Evolutionary conservation across 1,284 basidiomycete genomes (phyloP).

Genomic region (Schizopora paradoxa): DNA sequence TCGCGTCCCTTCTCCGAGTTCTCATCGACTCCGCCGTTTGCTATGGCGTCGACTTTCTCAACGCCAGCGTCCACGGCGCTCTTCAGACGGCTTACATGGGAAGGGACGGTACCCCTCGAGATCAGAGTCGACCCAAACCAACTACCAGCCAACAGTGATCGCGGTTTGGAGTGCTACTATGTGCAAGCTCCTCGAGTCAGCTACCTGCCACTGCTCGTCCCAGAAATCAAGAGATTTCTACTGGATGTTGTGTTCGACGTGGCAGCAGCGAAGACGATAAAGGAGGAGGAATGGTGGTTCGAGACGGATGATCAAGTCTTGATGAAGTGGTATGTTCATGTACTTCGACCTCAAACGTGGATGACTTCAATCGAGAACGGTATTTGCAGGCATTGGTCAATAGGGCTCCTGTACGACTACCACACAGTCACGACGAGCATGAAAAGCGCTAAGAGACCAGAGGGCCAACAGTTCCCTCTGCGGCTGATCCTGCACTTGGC

Average conservation of each 20-base stretch:
- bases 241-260: slow-evolving; percentile 89
- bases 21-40: too few species aligned
- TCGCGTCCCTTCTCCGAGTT: too few species aligned
- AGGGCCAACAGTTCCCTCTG: slow-evolving; percentile 53
- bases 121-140: slow-evolving; percentile 81
- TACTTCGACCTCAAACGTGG: neutral
- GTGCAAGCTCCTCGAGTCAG: slow-evolving; percentile 83
- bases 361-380: neutral
- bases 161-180: slow-evolving; percentile 81
- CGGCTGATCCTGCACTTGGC: slow-evolving; percentile 80
- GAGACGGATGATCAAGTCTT: slow-evolving; percentile 71
- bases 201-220: slow-evolving; percentile 86
- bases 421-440: slow-evolving; percentile 58
- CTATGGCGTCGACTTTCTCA: slow-evolving; percentile 46
- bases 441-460: slow-evolving; percentile 37
- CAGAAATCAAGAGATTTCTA: slow-evolving; percentile 80
- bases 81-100: slow-evolving; percentile 78
- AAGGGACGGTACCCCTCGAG: slow-evolving; percentile 81
- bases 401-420: slow-evolving; percentile 88
- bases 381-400: slow-evolving; percentile 85
- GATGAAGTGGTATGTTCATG: slow-evolving; percentile 69
- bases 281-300: slow-evolving; percentile 94
- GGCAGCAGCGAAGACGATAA: slow-evolving; percentile 59
- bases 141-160: slow-evolving; percentile 80
- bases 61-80: slow-evolving; percentile 60